Evolutionary conservation across 257 asterid genomes (phyloP).

Genomic region (Fraxinus cuspidata): DNA sequence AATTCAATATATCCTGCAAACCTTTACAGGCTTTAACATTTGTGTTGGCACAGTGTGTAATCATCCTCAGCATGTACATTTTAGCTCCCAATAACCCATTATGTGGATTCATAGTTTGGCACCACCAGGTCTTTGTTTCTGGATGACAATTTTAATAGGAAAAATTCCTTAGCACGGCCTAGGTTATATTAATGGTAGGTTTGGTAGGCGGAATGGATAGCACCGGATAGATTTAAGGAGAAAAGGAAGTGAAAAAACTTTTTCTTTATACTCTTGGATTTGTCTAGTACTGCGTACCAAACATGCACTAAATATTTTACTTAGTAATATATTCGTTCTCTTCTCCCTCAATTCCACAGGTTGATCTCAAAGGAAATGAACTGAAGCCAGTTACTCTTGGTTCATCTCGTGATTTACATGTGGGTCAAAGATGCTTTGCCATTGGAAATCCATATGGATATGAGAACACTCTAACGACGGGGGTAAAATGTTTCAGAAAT

Average conservation of each 20-base stretch:
- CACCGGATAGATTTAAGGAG: not conserved
- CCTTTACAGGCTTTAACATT: not conserved
- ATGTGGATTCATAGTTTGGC: not conserved
- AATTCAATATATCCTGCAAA: not conserved
- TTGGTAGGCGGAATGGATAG: not conserved
- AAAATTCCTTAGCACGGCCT: not conserved
- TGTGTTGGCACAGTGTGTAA: not conserved
- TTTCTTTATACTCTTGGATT: not conserved
- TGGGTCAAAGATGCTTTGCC: constrained; percentile 89
- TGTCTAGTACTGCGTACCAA: not conserved
- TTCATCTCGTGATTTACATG: constrained; percentile 59
- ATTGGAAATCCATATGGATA: constrained; percentile 91
- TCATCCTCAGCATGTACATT: not conserved
- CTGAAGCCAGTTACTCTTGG: constrained; percentile 68
- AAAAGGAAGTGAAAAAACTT: no score
- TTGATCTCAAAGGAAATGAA: constrained; percentile 63
- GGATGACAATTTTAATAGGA: not conserved
- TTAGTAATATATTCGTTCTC: not conserved
- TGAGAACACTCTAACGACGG: constrained; percentile 84
- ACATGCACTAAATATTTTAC: not conserved
- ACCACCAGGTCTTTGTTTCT: not conserved
- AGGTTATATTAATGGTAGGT: not conserved
- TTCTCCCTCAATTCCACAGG: constrained; percentile 41
- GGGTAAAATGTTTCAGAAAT: constrained; percentile 50
- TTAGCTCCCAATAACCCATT: not conserved